These are phyloP conservation scores for Silene latifolia DNA, from an alignment of 148 eudicot species.

Conservation along the genomic window DNA sequence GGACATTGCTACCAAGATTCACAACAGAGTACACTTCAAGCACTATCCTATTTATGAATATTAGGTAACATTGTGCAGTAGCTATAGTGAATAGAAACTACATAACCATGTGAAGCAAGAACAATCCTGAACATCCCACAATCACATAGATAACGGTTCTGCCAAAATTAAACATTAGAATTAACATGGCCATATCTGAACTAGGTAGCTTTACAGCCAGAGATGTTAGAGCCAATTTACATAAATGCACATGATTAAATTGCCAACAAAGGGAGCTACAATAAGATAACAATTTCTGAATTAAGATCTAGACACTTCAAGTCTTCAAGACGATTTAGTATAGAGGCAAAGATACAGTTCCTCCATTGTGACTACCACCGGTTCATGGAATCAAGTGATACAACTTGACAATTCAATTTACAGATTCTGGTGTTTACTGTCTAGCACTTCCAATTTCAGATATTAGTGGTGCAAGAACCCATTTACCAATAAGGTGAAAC, in stretches of 20 bases:
- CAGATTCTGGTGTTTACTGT: neutral
- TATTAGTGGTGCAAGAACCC: conserved; percentile 1
- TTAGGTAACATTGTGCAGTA: conserved; percentile 5
- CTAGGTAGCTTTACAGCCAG: too few relatives aligned
- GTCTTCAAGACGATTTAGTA: neutral
- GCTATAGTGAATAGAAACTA: neutral
- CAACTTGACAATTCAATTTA: neutral
- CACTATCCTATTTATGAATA: neutral
- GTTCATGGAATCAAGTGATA: neutral
- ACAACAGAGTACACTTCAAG: neutral
- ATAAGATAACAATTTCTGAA: neutral
- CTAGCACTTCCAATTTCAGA: conserved; percentile 3
- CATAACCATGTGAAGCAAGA: neutral
- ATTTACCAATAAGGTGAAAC: conserved; percentile 2
- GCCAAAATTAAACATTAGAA: too few relatives aligned
- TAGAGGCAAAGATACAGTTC: neutral
- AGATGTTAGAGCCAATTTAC: too few relatives aligned
- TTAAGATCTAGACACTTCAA: neutral
- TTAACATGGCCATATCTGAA: too few relatives aligned
- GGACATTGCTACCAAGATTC: conserved; percentile 4
- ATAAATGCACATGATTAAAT: neutral
- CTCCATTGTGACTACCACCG: neutral
- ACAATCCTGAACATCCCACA: neutral
- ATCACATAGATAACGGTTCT: neutral
- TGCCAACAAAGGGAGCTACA: neutral